Conservation (phyloP, 345 rosid genomes). For the Acer saccharum region DNA sequence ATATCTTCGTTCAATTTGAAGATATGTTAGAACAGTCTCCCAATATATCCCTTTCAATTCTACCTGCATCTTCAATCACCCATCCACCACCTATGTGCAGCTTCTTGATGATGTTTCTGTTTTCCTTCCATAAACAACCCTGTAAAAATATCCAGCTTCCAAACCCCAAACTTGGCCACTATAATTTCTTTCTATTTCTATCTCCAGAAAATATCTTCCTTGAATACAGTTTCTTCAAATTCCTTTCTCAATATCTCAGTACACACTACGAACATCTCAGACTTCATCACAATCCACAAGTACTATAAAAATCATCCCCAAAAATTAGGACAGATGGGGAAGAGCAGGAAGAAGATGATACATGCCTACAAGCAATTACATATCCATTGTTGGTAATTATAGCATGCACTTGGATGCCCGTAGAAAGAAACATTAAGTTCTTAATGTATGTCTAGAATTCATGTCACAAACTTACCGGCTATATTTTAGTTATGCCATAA, state of each 20-base stretch:
- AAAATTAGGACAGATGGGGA: neutral
- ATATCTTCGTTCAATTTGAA: neutral
- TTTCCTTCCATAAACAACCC: neutral
- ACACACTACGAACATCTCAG: neutral
- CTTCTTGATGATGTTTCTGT: neutral
- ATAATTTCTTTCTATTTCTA: neutral
- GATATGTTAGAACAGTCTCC: neutral
- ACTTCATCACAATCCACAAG: neutral
- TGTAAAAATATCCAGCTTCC: neutral
- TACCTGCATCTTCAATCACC: constrained; percentile 1
- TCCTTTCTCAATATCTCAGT: neutral
- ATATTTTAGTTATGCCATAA: neutral
- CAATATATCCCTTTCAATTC: neutral
- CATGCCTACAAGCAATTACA: neutral
- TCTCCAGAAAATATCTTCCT: neutral
- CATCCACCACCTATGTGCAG: neutral
- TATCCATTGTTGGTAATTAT: neutral
- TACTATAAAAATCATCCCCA: neutral
- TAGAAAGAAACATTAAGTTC: neutral
- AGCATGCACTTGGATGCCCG: neutral
- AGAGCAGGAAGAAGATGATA: neutral
- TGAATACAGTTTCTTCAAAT: neutral
- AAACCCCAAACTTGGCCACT: neutral
- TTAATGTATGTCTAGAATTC: neutral
- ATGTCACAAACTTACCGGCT: neutral